Evolutionary conservation across 805 yeast genomes (phyloP), one percentile per base, ranked within the genome.

Genomic region (Candida chauliodis): DNA sequence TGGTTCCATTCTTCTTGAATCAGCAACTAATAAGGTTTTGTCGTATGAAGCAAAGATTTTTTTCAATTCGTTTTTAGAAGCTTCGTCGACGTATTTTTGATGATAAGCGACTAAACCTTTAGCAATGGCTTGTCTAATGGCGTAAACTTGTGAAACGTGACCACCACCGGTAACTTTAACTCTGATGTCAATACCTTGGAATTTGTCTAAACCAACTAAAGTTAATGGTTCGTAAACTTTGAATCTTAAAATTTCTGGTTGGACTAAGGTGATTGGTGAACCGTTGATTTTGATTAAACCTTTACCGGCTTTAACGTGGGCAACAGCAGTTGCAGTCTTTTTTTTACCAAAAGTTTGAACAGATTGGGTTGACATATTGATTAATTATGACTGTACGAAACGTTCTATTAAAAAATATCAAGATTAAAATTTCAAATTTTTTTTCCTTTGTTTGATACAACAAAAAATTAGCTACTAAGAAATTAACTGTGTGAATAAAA

Each of bases 131-230:
- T 93, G 99, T 82, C 99, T 91, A 77, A 93, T 93, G 60, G 99
- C 99, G 81, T 93, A 93, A 58, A 93, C 95, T 81, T 93, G 99
- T 54, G 98, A 91, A 59, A 91, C 97, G 84, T 93, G 99, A 79
- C 99, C 99, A 89, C 99, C 99, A 76, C 99, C 99, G 69, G 96
- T 81, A 69, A 93, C 98, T 75, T 93, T 84, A 70, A 93, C 95
- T 81, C 98, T 91, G 78, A 93, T 88, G 78, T 93, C 99, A 64
- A 93, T 84, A 81, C 83, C 82, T 73, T 95, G 91, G 78, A 89
- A 93, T 78, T 93, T 93, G 82, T 93, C 98, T 69, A 93, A 81
- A 67, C 99, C 99, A 67, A 88, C 98, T 70, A 93, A 77, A 69
- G 95, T 81, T 68, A 93, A 81, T 72, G 99, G 98, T 82, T 93